Conservation (phyloP, 2,329 filamentous ascomycete genomes). For the Fusarium metavorans region DNA sequence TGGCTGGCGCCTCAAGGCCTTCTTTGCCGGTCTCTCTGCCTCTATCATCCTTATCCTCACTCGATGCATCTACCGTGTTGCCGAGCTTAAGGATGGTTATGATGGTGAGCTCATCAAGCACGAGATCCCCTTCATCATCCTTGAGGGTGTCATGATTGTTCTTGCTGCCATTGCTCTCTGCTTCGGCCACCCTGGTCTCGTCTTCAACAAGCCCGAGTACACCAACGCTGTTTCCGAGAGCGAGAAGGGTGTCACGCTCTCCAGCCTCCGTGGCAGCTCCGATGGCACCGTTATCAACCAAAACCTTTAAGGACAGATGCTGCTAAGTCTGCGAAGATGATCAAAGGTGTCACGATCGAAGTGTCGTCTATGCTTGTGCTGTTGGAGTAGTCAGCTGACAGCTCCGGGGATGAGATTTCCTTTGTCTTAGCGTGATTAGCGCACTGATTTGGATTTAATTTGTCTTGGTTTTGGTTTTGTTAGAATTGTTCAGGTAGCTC, state of each 20-base stretch:
- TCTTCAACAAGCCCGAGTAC: conserved; percentile 46
- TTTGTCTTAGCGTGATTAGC: conserved; percentile 28
- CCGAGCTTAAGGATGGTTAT: conserved; percentile 75
- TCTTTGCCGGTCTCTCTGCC: conserved; percentile 64
- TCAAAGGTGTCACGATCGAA: not conserved
- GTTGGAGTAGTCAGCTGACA: not conserved
- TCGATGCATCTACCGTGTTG: conserved; percentile 73
- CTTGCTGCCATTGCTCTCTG: conserved; percentile 53
- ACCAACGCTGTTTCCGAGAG: conserved; percentile 33
- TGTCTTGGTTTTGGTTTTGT: not conserved
- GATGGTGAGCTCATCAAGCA: conserved; percentile 64
- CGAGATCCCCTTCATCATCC: conserved; percentile 63
- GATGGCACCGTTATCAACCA: conserved; percentile 19
- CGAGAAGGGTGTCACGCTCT: conserved; percentile 35
- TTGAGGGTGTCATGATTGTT: conserved; percentile 61
- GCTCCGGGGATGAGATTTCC: not conserved
- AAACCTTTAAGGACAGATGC: not conserved
- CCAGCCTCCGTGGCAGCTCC: conserved; percentile 6
- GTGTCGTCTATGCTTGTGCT: not conserved
- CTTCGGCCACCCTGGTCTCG: conserved; percentile 57
- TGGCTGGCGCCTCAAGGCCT: conserved; percentile 52
- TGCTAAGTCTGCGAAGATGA: not conserved
- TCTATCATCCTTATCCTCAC: conserved; percentile 71
- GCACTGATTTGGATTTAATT: conserved; percentile 11
- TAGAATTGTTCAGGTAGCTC: conserved; percentile 33